Percentiles rank a stretch among this genome's conserved stretches.
These are phyloP conservation scores for Epipyxis sp. DNA, from an alignment of 108 stramenopile species.

Conservation along the genomic window DNA sequence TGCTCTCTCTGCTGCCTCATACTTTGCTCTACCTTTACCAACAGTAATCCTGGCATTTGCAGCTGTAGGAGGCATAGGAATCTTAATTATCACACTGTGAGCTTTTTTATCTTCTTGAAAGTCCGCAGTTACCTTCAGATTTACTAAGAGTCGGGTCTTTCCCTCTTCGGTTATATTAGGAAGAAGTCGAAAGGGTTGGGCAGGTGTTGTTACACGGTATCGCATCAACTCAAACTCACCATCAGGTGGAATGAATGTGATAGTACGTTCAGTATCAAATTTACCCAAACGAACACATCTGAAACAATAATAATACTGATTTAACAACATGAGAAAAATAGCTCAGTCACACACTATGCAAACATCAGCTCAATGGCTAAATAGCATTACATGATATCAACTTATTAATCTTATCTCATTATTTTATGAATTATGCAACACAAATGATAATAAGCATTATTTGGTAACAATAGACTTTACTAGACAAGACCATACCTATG, in stretches of 20 bases:
- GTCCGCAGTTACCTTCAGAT: conserved; percentile 65
- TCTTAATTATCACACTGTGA: conserved; percentile 87
- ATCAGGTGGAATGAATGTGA: conserved; percentile 99
- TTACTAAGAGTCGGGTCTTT: conserved; percentile 82
- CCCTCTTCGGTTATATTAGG: conserved; percentile 95
- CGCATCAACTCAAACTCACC: conserved; percentile 99
- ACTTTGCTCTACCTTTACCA: conserved; percentile 87
- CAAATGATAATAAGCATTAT: too few species aligned
- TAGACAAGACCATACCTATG: conserved; percentile 60
- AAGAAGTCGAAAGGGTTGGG: conserved; percentile 63
- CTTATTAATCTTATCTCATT: too few species aligned
- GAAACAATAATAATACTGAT: too few species aligned
- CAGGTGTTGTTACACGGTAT: conserved; percentile 40
- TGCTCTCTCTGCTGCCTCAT: conserved; percentile 93
- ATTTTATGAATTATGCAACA: too few species aligned
- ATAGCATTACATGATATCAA: too few species aligned
- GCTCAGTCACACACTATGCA: too few species aligned
- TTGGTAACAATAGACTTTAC: neutral
- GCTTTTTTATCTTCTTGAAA: conserved; percentile 88
- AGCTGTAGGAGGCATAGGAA: conserved; percentile 95
- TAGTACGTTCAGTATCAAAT: conserved; percentile 98
- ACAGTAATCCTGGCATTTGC: conserved; percentile 86
- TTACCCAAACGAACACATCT: conserved; percentile 73
- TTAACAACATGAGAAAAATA: too few species aligned
- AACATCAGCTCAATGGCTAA: too few species aligned